These are phyloP conservation scores for Quercus wislizeni DNA, from an alignment of 306 rosid species.

Conservation along the genomic window DNA sequence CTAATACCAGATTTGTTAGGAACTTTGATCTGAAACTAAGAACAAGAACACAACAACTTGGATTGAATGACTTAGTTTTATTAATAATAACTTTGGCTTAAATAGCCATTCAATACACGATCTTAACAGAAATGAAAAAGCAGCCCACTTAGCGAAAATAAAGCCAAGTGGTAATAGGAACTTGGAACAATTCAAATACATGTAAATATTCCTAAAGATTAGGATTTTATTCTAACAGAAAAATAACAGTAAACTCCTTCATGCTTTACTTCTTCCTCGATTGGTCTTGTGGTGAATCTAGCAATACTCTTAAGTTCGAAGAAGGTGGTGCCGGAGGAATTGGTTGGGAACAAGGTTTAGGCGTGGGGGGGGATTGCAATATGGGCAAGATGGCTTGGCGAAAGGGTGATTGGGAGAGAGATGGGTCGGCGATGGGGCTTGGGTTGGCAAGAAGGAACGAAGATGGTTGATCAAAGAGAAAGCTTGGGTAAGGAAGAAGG, in stretches of 20 bases:
- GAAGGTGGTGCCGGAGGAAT: slow-evolving; percentile 28
- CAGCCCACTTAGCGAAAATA: slow-evolving; percentile 8
- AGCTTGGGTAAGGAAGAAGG: too few species aligned
- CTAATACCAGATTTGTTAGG: not conserved
- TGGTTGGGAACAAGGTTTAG: slow-evolving; percentile 35
- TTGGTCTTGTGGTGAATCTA: slow-evolving; percentile 31
- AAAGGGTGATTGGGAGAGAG: too few species aligned
- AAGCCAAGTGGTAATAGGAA: not conserved
- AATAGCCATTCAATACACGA: slow-evolving; percentile 2
- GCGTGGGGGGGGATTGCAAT: slow-evolving; percentile 38
- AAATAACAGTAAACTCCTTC: slow-evolving; percentile 4
- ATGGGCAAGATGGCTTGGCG: slow-evolving; percentile 16
- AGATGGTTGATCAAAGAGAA: too few species aligned
- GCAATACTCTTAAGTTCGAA: slow-evolving; percentile 33
- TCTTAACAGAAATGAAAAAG: not conserved
- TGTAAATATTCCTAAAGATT: not conserved
- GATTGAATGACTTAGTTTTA: slow-evolving; percentile 6
- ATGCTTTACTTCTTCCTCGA: slow-evolving; percentile 34
- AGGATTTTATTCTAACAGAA: slow-evolving; percentile 14
- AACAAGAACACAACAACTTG: slow-evolving; percentile 5
- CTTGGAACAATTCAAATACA: too few species aligned
- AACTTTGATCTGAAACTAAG: slow-evolving; percentile 13
- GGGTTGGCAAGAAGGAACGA: too few species aligned
- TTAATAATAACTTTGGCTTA: not conserved
- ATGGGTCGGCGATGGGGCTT: too few species aligned